Evolutionary conservation across 768 basidiomycete species (phyloP).

Genomic region (Crucibulum laeve): DNA sequence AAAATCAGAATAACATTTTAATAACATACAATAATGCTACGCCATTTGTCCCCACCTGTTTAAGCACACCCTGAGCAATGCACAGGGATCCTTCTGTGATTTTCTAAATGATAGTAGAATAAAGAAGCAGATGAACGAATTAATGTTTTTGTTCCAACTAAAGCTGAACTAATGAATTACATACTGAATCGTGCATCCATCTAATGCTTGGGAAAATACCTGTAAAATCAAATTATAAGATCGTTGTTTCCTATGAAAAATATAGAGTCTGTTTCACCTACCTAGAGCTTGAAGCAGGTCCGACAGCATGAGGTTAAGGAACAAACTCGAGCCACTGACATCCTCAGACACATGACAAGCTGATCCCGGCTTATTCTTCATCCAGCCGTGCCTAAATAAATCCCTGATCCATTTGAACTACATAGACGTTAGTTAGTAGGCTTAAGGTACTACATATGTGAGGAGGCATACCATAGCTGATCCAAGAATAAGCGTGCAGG

Average conservation of each 20-base stretch:
- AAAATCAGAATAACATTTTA: conserved; percentile 1
- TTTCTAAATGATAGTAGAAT: conserved; percentile 10
- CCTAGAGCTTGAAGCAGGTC: conserved; percentile 34
- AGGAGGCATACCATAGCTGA: no score
- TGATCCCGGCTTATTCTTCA: no score
- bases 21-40: conserved; percentile 36
- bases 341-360: no score
- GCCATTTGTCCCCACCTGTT: conserved; percentile 44
- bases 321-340: conserved; percentile 23
- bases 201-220: conserved; percentile 38
- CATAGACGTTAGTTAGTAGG: no score
- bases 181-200: conserved; percentile 35
- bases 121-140: no score
- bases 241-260: no score
- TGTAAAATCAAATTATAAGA: conserved; percentile 3
- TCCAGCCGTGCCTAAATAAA: no score
- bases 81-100: conserved; percentile 35
- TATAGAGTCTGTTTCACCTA: conserved; percentile 1
- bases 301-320: conserved; percentile 34
- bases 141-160: not conserved
- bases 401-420: no score
- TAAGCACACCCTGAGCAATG: conserved; percentile 40
- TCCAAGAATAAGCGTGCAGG: no score
- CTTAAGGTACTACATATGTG: no score
- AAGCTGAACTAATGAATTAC: conserved; percentile 4